A percentile compares a stretch with the other conserved stretches of the same genome.
These are phyloP conservation scores for Gamsiella multidivaricata DNA, from an alignment of 192 early-diverging fungal species.

Conservation along the genomic window DNA sequence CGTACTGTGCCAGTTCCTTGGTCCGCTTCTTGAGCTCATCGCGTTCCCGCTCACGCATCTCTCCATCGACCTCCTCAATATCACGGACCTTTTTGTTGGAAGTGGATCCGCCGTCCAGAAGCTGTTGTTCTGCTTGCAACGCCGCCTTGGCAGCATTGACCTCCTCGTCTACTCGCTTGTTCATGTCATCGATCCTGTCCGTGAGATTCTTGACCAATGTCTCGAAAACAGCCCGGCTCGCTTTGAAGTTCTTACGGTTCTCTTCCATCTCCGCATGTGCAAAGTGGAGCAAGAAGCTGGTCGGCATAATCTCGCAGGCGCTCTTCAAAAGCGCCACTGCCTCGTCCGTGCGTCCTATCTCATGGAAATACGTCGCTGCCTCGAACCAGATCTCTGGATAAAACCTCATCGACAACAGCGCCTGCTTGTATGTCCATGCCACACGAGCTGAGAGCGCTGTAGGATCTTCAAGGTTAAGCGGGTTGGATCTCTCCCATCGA, in stretches of 20 bases:
- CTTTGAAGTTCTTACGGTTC: slow-evolving; percentile 65
- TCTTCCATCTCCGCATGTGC: slow-evolving; percentile 79
- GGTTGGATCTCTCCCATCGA: slow-evolving; percentile 91
- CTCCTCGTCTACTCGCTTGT: slow-evolving; percentile 56
- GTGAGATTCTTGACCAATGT: slow-evolving; percentile 55
- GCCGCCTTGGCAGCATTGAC: slow-evolving; percentile 56
- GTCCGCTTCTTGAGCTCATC: slow-evolving; percentile 65
- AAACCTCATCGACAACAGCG: slow-evolving; percentile 82
- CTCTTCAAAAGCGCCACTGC: slow-evolving; percentile 71
- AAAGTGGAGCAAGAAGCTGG: slow-evolving; percentile 78
- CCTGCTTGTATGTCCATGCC: slow-evolving; percentile 87
- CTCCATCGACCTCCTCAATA: slow-evolving; percentile 67
- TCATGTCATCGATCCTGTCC: slow-evolving; percentile 58
- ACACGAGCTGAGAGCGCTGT: slow-evolving; percentile 73
- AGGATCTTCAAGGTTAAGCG: slow-evolving; percentile 80
- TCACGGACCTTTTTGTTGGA: slow-evolving; percentile 56
- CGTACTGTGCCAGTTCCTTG: slow-evolving; percentile 69
- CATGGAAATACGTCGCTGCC: slow-evolving; percentile 66
- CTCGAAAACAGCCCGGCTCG: slow-evolving; percentile 69
- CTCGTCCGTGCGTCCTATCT: slow-evolving; percentile 69
- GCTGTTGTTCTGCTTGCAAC: slow-evolving; percentile 44
- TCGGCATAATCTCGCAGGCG: slow-evolving; percentile 77
- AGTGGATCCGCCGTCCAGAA: slow-evolving; percentile 42
- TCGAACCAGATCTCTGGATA: slow-evolving; percentile 94
- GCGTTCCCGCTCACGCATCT: slow-evolving; percentile 65